Percentiles rank a stretch among this genome's conserved stretches.
Evolutionary conservation across 2,329 filamentous ascomycete species (phyloP).

Genomic region (Trichophyton benhamiae): DNA sequence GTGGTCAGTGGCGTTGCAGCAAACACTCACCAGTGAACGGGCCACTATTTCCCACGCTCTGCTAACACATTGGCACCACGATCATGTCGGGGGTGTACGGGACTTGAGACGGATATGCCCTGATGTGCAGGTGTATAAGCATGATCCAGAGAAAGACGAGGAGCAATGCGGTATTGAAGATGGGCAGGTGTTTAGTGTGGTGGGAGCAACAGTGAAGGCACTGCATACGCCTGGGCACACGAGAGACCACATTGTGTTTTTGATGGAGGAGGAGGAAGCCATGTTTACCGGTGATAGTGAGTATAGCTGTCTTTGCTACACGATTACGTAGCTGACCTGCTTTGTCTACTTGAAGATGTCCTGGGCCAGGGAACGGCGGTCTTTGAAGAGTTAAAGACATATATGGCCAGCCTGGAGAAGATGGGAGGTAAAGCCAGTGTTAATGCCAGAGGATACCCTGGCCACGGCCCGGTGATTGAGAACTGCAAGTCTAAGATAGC

Average conservation of each 20-base stretch:
- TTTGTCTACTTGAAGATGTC: conserved; percentile 40
- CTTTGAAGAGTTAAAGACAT: conserved; percentile 62
- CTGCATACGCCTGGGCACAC: conserved; percentile 65
- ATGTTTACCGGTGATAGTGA: conserved; percentile 74
- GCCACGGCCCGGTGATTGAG: conserved; percentile 68
- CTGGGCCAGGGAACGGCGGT: conserved; percentile 77
- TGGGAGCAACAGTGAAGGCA: conserved; percentile 51
- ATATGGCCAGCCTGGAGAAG: conserved; percentile 54
- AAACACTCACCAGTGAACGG: conserved; percentile 54
- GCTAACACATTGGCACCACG: conserved; percentile 84
- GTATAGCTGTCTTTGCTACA: conserved; percentile 13
- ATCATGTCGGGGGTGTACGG: conserved; percentile 66
- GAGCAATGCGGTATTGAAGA: conserved; percentile 45
- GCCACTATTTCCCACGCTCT: conserved; percentile 57
- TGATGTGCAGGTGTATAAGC: conserved; percentile 52
- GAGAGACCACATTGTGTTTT: conserved; percentile 65
- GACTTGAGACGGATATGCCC: conserved; percentile 57
- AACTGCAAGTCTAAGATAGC: conserved; percentile 58
- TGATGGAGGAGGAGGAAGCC: conserved; percentile 63
- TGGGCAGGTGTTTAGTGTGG: conserved; percentile 41
- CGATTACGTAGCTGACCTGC: neutral
- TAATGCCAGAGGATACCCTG: conserved; percentile 64
- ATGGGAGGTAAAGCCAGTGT: conserved; percentile 47
- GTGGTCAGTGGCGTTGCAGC: conserved; percentile 58
- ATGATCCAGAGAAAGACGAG: conserved; percentile 38